phyloP scores from a whole-genome alignment of 805 yeast species.

The Starmera amethionina region DNA sequence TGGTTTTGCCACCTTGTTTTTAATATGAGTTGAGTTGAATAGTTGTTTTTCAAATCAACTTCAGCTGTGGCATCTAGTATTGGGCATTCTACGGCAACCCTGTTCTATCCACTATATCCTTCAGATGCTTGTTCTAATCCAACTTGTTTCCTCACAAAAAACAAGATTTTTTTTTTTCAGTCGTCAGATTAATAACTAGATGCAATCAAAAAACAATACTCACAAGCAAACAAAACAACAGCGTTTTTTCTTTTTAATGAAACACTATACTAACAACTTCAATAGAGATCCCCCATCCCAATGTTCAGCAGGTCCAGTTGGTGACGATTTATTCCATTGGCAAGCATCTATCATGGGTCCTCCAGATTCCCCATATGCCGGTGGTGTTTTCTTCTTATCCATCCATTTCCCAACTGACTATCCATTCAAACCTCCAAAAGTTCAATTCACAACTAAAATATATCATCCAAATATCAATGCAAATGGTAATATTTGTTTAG shows the following conservation, averaged over 20 bases:
- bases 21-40: background rate
- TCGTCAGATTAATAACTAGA: too few relatives aligned
- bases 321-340: conserved; percentile 98
- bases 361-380: conserved; percentile 80
- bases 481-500: conserved; percentile 93
- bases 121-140: too few relatives aligned
- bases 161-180: too few relatives aligned
- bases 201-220: too few relatives aligned
- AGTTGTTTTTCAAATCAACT: too few relatives aligned
- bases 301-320: conserved; percentile 98
- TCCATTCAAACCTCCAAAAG: conserved; percentile 97
- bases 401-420: conserved; percentile 98
- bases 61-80: too few relatives aligned
- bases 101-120: too few relatives aligned
- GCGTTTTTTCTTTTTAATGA: too few relatives aligned
- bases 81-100: too few relatives aligned
- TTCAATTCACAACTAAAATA: conserved; percentile 86
- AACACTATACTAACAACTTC: conserved; percentile 10
- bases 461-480: conserved; percentile 97
- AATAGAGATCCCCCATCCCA: conserved; percentile 95
- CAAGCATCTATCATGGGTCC: conserved; percentile 99
- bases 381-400: conserved; percentile 92
- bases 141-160: too few relatives aligned
- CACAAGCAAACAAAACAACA: too few relatives aligned
- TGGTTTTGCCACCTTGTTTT: background rate